These are phyloP conservation scores for Ascochyta viciae-villosae DNA, from an alignment of 2,329 filamentous ascomycete species.

Conservation along the genomic window DNA sequence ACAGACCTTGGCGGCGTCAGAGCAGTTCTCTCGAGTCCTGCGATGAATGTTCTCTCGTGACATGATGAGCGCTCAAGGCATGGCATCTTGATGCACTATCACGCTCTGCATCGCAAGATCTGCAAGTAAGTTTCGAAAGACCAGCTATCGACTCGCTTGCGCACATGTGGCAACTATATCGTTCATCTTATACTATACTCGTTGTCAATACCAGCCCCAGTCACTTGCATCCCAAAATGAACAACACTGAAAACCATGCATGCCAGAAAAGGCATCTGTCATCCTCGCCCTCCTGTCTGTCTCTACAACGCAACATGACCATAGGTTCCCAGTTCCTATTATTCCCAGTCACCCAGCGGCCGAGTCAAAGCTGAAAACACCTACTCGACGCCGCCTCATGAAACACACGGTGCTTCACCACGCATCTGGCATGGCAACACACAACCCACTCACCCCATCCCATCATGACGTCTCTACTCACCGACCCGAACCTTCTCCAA, in stretches of 20 bases:
- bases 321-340: not conserved
- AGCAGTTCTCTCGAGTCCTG: too few relatives aligned
- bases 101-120: slow-evolving; percentile 1
- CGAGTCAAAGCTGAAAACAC: not conserved
- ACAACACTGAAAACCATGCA: too few relatives aligned
- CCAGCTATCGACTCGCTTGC: slow-evolving; percentile 8
- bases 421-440: not conserved
- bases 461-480: not conserved
- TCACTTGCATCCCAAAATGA: not conserved
- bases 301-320: not conserved
- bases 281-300: not conserved
- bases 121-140: slow-evolving; percentile 13
- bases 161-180: slow-evolving; percentile 12
- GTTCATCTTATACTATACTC: slow-evolving; percentile 13
- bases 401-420: slow-evolving; percentile 7
- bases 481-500: not conserved
- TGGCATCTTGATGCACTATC: not conserved
- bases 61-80: not conserved
- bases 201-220: slow-evolving; percentile 2
- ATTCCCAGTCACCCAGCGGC: not conserved
- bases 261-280: not conserved
- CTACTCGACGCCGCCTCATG: not conserved
- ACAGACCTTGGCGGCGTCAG: not conserved
- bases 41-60: not conserved
- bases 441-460: not conserved